Evolutionary conservation across 257 asterid species (phyloP), one percentile per base, ranked within the genome.

Genomic region (Salvia hispanica): DNA sequence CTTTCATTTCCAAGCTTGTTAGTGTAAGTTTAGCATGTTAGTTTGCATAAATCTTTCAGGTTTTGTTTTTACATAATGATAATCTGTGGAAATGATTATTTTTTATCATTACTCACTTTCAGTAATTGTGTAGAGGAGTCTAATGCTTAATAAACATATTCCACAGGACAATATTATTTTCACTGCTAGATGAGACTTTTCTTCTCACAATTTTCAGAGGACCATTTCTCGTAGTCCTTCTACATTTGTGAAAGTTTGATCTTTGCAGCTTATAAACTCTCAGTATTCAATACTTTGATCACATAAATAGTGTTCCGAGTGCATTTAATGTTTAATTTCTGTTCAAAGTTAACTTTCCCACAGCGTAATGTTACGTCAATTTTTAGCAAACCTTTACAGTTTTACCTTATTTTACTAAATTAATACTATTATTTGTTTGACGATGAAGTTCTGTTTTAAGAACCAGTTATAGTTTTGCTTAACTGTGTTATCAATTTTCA

Each of bases 1-100:
- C 98, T 15, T 90, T 86, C 78, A 70, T 84, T 60, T 76, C 89
- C 18, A 79, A 72, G 84, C 95, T 92, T 72, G 84, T 92, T 7
- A 78, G 86, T 76, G 98, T 92, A 84, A 85, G 92, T 74, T 72
- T 40, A 40, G 59, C 40, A 12, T 66, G 64, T 43, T 25, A 42
- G 46, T 69, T 57, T 39, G 72, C 57, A 16, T 69, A 63, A 16
- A 51, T 25, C 18, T 53, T 52, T 70, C 40, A 15, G 58, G 40
- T 46, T 53, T 54, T 67, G 31, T n/a, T 50, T 64, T 34, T 70
- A 46, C 61, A n/a, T 62, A 13, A 28, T 28, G 8, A 9, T 64
- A 37, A 51, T 43, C 65, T 40, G 50, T 37, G 36, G 7, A 10
- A 13, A 9, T 46, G 67, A 12, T 69, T 55, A 54, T 12, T 56